These are phyloP conservation scores for Penicillium taxi DNA, from an alignment of 495 filamentous ascomycete genomes.

Conservation along the genomic window DNA sequence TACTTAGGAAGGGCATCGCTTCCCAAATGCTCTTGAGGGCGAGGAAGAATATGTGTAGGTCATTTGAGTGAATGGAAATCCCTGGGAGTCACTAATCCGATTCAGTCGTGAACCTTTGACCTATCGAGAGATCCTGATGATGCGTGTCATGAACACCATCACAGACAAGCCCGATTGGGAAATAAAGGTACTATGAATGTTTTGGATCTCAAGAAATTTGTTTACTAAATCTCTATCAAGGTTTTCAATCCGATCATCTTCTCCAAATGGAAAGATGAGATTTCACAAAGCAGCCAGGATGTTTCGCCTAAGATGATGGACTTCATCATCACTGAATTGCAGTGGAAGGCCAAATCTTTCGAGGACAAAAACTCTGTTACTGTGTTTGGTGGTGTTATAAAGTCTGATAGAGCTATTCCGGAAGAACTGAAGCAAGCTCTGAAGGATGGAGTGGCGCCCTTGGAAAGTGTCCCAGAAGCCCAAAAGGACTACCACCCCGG, in stretches of 20 bases:
- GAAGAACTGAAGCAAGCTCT: constrained; percentile 18
- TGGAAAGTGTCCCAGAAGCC: constrained; percentile 39
- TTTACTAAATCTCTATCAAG: constrained; percentile 2
- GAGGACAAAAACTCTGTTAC: constrained; percentile 21
- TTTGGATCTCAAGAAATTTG: background rate
- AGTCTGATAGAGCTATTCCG: constrained; percentile 29
- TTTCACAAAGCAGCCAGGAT: constrained; percentile 17
- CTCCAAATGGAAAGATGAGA: constrained; percentile 32
- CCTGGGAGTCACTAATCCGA: background rate
- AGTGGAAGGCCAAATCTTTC: constrained; percentile 32
- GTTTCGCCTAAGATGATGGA: constrained; percentile 42
- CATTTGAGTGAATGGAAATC: too few relatives aligned
- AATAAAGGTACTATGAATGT: constrained; percentile 25
- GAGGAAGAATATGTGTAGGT: too few relatives aligned
- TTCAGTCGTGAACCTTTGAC: background rate
- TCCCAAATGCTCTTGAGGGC: too few relatives aligned
- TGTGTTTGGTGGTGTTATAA: constrained; percentile 30
- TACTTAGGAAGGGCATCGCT: too few relatives aligned
- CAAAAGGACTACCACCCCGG: constrained; percentile 53
- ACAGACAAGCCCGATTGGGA: constrained; percentile 45
- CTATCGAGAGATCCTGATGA: constrained; percentile 16
- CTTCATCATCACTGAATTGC: constrained; percentile 43
- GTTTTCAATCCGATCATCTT: constrained; percentile 39
- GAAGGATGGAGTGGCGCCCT: constrained; percentile 12
- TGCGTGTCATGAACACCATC: constrained; percentile 31